phyloP scores from a whole-genome alignment of 495 filamentous ascomycete species.

The Recurvomyces mirabilis region DNA sequence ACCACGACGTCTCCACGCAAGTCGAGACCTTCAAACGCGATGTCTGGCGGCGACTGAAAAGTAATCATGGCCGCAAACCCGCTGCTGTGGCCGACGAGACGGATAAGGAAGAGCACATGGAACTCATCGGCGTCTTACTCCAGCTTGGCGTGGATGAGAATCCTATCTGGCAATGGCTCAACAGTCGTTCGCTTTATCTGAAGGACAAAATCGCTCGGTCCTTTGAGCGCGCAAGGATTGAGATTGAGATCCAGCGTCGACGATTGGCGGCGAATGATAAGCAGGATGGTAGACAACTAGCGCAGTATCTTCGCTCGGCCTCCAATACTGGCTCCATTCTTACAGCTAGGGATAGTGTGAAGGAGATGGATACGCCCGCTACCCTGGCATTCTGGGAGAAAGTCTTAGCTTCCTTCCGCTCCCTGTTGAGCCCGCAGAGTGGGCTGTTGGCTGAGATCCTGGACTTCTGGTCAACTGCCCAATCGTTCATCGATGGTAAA shows the following conservation, averaged over 20 bases:
- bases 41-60: slow-evolving; percentile 61
- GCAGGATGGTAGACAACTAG: slow-evolving; percentile 55
- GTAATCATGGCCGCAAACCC: slow-evolving; percentile 26
- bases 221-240: slow-evolving; percentile 71
- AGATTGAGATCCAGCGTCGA: slow-evolving; percentile 82
- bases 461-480: slow-evolving; percentile 86
- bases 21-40: slow-evolving; percentile 79
- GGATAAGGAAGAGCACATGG: slow-evolving; percentile 72
- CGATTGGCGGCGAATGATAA: slow-evolving; percentile 59
- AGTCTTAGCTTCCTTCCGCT: slow-evolving; percentile 54
- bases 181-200: slow-evolving; percentile 76
- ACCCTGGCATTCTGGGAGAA: slow-evolving; percentile 86
- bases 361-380: slow-evolving; percentile 57
- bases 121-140: slow-evolving; percentile 72
- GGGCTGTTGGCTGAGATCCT: slow-evolving; percentile 81
- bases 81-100: slow-evolving; percentile 28
- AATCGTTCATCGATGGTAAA: slow-evolving; percentile 80
- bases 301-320: slow-evolving; percentile 60
- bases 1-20: slow-evolving; percentile 77
- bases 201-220: slow-evolving; percentile 69
- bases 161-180: slow-evolving; percentile 88
- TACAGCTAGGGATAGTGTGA: slow-evolving; percentile 38
- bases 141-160: slow-evolving; percentile 92
- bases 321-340: slow-evolving; percentile 49
- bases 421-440: slow-evolving; percentile 55